Percentiles rank a stretch among this genome's conserved stretches.
Evolutionary conservation across 257 asterid species (phyloP).

Genomic region (Solanum habrochaites): DNA sequence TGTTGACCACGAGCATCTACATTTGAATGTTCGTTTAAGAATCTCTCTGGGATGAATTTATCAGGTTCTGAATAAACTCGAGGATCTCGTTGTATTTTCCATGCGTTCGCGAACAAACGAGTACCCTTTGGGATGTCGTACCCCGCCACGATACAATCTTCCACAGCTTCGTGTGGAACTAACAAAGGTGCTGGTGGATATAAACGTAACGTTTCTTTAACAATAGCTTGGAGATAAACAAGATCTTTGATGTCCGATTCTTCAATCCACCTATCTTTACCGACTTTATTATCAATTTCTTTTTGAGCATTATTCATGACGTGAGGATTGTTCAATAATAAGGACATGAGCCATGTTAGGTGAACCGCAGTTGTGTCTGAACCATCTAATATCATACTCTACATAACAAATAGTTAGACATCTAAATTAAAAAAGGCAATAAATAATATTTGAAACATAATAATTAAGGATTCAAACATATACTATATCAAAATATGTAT

Average conservation of each 20-base stretch:
- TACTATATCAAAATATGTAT: too few species aligned
- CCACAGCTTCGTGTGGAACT: conserved; percentile 24
- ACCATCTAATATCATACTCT: conserved; percentile 48
- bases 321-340: conserved; percentile 22
- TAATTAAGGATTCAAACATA: too few species aligned
- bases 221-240: conserved; percentile 38
- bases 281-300: conserved; percentile 30
- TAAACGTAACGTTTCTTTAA: conserved; percentile 43
- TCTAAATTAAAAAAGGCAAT: too few species aligned
- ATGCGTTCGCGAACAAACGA: conserved; percentile 21
- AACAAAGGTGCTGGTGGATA: conserved; percentile 41
- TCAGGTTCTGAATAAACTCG: conserved; percentile 33
- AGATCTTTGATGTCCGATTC: conserved; percentile 34
- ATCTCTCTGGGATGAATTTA: conserved; percentile 38
- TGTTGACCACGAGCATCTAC: conserved; percentile 34
- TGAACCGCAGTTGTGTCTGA: conserved; percentile 40
- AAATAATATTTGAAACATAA: too few species aligned
- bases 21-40: conserved; percentile 14
- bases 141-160: conserved; percentile 27
- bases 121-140: conserved; percentile 32
- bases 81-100: conserved; percentile 50
- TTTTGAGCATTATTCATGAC: conserved; percentile 22
- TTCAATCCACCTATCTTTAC: conserved; percentile 37
- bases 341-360: conserved; percentile 31
- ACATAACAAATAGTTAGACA: not conserved